Evolutionary conservation across 2,329 filamentous ascomycete genomes (phyloP).

Genomic region (Helminthosporium solani): DNA sequence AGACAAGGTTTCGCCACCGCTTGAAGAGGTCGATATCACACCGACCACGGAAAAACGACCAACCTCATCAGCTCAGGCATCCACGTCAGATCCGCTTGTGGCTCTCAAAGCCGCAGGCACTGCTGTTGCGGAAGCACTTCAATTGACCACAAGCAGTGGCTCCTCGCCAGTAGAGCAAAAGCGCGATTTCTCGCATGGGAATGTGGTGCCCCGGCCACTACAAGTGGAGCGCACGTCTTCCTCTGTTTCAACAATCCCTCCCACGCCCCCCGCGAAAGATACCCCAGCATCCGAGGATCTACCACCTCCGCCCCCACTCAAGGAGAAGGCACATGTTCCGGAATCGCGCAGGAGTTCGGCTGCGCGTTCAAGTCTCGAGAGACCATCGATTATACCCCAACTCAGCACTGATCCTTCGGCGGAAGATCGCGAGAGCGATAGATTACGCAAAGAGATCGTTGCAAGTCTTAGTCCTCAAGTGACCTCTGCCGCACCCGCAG

Average conservation of each 20-base stretch:
- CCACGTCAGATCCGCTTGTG: conserved; percentile 41
- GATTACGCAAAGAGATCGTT: conserved; percentile 72
- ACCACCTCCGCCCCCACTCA: conserved; percentile 37
- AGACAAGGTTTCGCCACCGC: conserved; percentile 12
- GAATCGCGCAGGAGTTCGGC: conserved; percentile 10
- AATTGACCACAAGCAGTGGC: conserved; percentile 40
- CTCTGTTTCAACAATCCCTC: conserved; percentile 40
- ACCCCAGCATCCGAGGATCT: conserved; percentile 30
- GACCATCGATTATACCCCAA: conserved; percentile 32
- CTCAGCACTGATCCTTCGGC: conserved; percentile 55
- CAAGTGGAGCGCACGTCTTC: conserved; percentile 41
- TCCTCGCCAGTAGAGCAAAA: conserved; percentile 16
- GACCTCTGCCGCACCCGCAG: conserved; percentile 16
- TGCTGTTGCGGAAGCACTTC: conserved; percentile 51
- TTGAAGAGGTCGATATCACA: conserved; percentile 35
- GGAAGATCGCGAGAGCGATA: conserved; percentile 68
- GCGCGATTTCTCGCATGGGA: conserved; percentile 23
- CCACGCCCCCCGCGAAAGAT: conserved; percentile 53
- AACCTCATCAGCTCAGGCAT: conserved; percentile 22
- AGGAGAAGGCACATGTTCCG: conserved; percentile 43
- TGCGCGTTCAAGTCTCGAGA: conserved; percentile 17
- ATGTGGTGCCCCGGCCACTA: conserved; percentile 43
- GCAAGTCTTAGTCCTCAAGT: conserved; percentile 57
- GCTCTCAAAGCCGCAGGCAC: conserved; percentile 50
- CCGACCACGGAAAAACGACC: conserved; percentile 41